Percentiles rank a stretch among this genome's conserved stretches.
Evolutionary conservation across 1,284 basidiomycete genomes (phyloP).

Genomic region (Sporisorium exsertum): DNA sequence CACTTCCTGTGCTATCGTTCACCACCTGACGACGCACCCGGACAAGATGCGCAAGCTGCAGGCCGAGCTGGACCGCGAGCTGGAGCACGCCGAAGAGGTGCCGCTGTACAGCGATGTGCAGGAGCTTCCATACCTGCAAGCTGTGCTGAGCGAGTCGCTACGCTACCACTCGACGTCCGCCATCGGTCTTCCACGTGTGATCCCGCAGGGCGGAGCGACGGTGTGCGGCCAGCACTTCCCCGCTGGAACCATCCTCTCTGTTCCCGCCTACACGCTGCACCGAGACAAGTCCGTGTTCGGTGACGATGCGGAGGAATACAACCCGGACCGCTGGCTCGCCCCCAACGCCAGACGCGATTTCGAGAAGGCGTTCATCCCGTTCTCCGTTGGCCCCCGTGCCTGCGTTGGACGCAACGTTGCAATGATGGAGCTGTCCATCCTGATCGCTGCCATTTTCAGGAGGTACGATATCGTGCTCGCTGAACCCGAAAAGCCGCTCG

Average conservation of each 20-base stretch:
- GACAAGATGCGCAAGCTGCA: constrained; percentile 79
- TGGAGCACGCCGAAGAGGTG: constrained; percentile 56
- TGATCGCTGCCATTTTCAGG: constrained; percentile 56
- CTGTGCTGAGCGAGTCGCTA: constrained; percentile 84
- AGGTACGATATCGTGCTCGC: constrained; percentile 61
- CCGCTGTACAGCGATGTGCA: constrained; percentile 55
- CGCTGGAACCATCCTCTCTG: constrained; percentile 72
- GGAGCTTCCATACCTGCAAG: constrained; percentile 73
- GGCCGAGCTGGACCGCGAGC: constrained; percentile 79
- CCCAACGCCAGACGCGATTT: constrained; percentile 60
- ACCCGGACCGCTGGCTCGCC: constrained; percentile 82
- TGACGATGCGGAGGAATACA: constrained; percentile 79
- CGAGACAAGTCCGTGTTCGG: constrained; percentile 80
- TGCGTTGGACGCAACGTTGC: constrained; percentile 64
- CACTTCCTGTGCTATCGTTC: constrained; percentile 74
- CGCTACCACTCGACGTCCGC: constrained; percentile 81
- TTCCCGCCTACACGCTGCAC: constrained; percentile 78
- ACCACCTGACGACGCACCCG: constrained; percentile 80
- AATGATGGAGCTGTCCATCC: constrained; percentile 55
- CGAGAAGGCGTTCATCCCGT: constrained; percentile 63
- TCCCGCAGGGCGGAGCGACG: constrained; percentile 53
- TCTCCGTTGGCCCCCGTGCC: constrained; percentile 60
- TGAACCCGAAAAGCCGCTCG: constrained; percentile 47
- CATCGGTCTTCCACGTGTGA: constrained; percentile 75
- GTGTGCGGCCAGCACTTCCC: constrained; percentile 73